Evolutionary conservation across 2,329 filamentous ascomycete species (phyloP).

Genomic region (Cordyceps farinosa): DNA sequence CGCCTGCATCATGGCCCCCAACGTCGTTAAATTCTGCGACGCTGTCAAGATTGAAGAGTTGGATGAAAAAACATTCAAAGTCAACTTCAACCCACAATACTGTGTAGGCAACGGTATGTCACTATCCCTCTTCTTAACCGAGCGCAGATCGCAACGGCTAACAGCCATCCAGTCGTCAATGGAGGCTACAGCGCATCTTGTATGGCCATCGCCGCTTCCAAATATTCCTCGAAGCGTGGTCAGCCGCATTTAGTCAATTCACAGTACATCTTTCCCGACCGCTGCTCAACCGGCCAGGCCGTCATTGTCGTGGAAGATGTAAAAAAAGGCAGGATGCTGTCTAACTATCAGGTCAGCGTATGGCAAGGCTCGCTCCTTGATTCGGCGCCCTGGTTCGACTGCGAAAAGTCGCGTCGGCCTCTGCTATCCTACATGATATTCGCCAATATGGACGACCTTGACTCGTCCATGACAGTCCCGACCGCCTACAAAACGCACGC

Average conservation of each 20-base stretch:
- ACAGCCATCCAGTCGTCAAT: constrained; percentile 32
- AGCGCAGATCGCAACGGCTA: not conserved
- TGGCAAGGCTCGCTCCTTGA: constrained; percentile 32
- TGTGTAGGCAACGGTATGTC: constrained; percentile 27
- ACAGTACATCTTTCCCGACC: constrained; percentile 35
- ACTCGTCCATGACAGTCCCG: constrained; percentile 29
- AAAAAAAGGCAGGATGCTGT: constrained; percentile 34
- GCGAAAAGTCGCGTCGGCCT: constrained; percentile 25
- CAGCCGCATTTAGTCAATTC: constrained; percentile 34
- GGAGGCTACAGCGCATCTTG: constrained; percentile 38
- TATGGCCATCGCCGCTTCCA: constrained; percentile 30
- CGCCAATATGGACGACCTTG: constrained; percentile 25
- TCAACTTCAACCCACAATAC: constrained; percentile 22
- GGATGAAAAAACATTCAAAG: constrained; percentile 26
- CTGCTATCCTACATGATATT: constrained; percentile 34
- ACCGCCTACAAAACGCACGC: constrained; percentile 25
- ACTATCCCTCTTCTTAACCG: not conserved
- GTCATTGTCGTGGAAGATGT: constrained; percentile 33
- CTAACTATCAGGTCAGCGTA: constrained; percentile 35
- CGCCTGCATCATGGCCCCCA: not conserved
- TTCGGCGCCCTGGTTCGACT: constrained; percentile 30
- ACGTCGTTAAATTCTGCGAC: constrained; percentile 19
- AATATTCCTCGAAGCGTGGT: constrained; percentile 22
- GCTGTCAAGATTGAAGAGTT: constrained; percentile 24
- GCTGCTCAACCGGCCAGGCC: constrained; percentile 32